phyloP scores from a whole-genome alignment of 176 grass and related monocot genomes.

The Pontederia paniculata region DNA sequence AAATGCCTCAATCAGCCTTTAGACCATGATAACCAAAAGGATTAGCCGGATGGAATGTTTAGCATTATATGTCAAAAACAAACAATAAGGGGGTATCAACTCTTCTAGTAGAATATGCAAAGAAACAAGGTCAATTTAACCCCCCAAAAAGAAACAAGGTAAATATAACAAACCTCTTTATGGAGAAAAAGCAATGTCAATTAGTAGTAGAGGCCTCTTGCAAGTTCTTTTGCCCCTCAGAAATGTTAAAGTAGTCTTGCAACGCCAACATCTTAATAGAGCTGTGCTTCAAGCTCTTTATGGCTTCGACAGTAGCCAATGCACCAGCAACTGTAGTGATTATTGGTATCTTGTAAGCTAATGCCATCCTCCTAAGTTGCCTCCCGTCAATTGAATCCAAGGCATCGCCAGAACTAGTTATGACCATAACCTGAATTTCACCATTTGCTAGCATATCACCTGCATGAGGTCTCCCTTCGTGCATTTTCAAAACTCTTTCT shows the following conservation, averaged over 20 bases:
- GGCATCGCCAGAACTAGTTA: conserved; percentile 86
- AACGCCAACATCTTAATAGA: conserved; percentile 61
- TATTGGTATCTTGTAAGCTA: conserved; percentile 81
- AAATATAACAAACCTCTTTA: not conserved
- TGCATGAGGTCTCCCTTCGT: conserved; percentile 78
- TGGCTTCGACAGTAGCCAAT: conserved; percentile 69
- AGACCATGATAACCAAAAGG: no score
- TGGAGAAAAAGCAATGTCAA: conserved; percentile 22
- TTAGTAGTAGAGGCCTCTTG: conserved; percentile 37
- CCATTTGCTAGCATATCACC: conserved; percentile 86
- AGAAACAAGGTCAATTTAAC: no score
- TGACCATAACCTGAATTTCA: conserved; percentile 88
- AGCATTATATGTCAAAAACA: no score
- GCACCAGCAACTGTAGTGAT: conserved; percentile 95
- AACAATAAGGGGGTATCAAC: not conserved
- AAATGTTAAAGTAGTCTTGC: conserved; percentile 72
- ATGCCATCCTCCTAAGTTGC: conserved; percentile 70
- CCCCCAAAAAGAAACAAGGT: no score
- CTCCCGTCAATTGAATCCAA: conserved; percentile 79
- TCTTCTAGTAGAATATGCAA: not conserved
- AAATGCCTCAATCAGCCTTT: no score
- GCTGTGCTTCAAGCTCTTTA: conserved; percentile 77
- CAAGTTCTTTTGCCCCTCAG: conserved; percentile 38
- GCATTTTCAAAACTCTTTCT: conserved; percentile 85
- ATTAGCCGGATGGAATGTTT: no score